Evolutionary conservation across 805 yeast species (phyloP).

Genomic region (Vanderwaltozyma tropicalis): DNA sequence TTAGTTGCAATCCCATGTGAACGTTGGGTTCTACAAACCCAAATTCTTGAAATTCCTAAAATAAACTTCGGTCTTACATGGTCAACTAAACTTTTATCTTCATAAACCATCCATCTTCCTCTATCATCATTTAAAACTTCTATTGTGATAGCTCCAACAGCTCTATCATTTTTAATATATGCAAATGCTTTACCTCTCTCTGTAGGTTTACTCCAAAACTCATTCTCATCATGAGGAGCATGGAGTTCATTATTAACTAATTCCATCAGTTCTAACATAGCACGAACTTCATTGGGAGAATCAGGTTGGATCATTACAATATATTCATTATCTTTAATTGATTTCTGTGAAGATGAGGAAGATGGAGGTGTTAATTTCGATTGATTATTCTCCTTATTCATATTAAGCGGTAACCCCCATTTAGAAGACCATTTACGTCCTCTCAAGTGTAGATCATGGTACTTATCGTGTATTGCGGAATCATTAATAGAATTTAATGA

Average conservation of each 20-base stretch:
- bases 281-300: conserved; percentile 24
- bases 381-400: background rate
- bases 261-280: conserved; percentile 34
- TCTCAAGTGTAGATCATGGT: conserved; percentile 38
- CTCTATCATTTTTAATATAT: conserved; percentile 35
- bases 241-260: conserved; percentile 51
- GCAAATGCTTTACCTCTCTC: conserved; percentile 39
- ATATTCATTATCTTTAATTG: conserved; percentile 11
- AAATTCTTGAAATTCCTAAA: conserved; percentile 42
- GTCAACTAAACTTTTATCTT: conserved; percentile 41
- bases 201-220: conserved; percentile 27
- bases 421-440: conserved; percentile 41
- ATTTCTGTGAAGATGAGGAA: conserved; percentile 5
- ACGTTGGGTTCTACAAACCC: conserved; percentile 37
- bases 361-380: conserved; percentile 7
- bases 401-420: conserved; percentile 26
- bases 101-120: conserved; percentile 52
- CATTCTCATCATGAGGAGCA: conserved; percentile 43
- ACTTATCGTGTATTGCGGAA: conserved; percentile 34
- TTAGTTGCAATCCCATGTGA: conserved; percentile 39
- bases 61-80: conserved; percentile 31
- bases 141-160: conserved; percentile 48
- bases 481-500: conserved; percentile 13
- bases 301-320: conserved; percentile 31
- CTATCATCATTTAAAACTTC: conserved; percentile 33